A percentile compares a stretch with the other conserved stretches of the same genome.
Evolutionary conservation across 1,284 basidiomycete genomes (phyloP).

Genomic region (Pholiota adiposa): DNA sequence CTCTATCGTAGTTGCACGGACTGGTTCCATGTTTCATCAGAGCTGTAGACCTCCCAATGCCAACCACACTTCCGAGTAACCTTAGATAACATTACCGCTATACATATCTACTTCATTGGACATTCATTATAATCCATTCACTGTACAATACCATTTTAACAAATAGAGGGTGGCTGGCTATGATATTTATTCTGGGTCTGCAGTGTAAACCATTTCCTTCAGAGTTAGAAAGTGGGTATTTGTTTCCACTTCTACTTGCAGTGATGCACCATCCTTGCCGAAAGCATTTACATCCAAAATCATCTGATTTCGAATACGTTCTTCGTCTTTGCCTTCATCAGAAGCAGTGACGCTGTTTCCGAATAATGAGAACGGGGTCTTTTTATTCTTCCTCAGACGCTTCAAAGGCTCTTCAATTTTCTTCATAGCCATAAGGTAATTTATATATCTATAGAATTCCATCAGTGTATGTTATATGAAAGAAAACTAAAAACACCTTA

Average conservation of each 20-base stretch:
- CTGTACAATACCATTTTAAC: constrained; percentile 5
- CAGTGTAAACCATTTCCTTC: constrained; percentile 60
- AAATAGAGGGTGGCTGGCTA: not conserved
- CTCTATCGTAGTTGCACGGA: constrained; percentile 59
- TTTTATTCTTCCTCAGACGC: constrained; percentile 85
- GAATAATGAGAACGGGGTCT: constrained; percentile 80
- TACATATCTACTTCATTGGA: not conserved
- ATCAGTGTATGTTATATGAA: not conserved
- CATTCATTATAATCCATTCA: not conserved
- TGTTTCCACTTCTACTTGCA: constrained; percentile 68
- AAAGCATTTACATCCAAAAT: constrained; percentile 84
- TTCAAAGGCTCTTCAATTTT: constrained; percentile 90
- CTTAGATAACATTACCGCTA: not conserved
- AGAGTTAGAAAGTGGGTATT: constrained; percentile 62
- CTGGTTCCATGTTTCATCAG: constrained; percentile 63
- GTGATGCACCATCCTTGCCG: constrained; percentile 69
- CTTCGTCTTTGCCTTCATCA: constrained; percentile 77
- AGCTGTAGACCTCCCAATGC: constrained; percentile 40
- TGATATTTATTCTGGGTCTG: constrained; percentile 38
- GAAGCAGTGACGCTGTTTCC: constrained; percentile 54
- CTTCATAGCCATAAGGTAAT: constrained; percentile 79
- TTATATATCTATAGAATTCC: constrained; percentile 55
- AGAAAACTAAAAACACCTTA: constrained; percentile 32
- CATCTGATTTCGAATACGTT: constrained; percentile 85
- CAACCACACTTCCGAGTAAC: constrained; percentile 8